Percentiles rank a stretch among this genome's conserved stretches.
Conservation (phyloP, 805 yeast species). For the Kazachstania kunashirensis region DNA sequence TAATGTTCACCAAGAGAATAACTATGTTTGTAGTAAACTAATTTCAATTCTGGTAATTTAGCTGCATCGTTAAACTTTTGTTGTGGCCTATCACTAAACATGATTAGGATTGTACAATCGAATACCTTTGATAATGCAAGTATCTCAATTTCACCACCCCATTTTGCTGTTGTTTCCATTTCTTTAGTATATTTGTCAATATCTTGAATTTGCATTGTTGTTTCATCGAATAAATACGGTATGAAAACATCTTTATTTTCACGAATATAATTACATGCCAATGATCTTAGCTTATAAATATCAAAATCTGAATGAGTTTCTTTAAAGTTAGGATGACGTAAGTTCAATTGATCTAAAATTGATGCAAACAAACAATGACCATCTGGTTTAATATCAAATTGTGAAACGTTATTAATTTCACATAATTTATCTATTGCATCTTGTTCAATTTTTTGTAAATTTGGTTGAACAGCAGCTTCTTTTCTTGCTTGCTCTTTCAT, state of each 20-base stretch:
- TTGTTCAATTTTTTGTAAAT: constrained; percentile 61
- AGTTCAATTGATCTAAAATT: constrained; percentile 61
- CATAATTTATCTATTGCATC: constrained; percentile 53
- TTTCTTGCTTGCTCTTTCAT: constrained; percentile 55
- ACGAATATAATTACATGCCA: constrained; percentile 60
- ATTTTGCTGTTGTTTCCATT: constrained; percentile 68
- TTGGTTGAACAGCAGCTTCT: constrained; percentile 61
- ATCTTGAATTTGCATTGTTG: constrained; percentile 52
- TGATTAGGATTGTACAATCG: constrained; percentile 63
- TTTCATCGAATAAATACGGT: constrained; percentile 79
- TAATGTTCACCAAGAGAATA: constrained; percentile 94
- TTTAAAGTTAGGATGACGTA: constrained; percentile 35
- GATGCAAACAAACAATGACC: constrained; percentile 92
- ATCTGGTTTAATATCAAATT: constrained; percentile 73
- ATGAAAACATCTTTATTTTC: constrained; percentile 56
- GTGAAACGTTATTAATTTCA: constrained; percentile 36
- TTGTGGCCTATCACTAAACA: constrained; percentile 68
- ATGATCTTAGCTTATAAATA: constrained; percentile 43
- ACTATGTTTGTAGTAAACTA: constrained; percentile 76
- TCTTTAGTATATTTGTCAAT: constrained; percentile 59
- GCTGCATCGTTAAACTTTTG: constrained; percentile 54
- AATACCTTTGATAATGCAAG: constrained; percentile 67
- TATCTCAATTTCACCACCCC: constrained; percentile 96
- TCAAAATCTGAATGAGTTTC: constrained; percentile 13
- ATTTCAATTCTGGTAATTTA: constrained; percentile 43